These are phyloP conservation scores for Salix exigua DNA, from an alignment of 345 rosid genomes.

Conservation along the genomic window DNA sequence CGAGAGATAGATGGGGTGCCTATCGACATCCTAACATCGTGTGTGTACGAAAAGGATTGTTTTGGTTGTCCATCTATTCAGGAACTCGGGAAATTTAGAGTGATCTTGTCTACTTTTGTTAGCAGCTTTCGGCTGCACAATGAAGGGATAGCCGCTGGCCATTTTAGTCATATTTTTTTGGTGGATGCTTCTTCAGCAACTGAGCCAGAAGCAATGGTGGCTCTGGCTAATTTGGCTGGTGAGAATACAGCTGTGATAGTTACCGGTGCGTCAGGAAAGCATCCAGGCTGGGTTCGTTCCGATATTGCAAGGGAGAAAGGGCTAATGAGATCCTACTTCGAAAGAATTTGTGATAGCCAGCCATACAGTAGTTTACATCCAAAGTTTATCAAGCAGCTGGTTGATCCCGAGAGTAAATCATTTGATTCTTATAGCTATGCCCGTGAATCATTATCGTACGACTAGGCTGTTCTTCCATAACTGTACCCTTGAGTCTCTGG, in stretches of 20 bases:
- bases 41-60: conserved; percentile 20
- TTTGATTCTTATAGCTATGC: background rate
- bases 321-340: conserved; percentile 27
- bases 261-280: conserved; percentile 19
- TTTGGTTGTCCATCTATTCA: conserved; percentile 26
- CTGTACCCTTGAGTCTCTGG: background rate
- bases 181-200: conserved; percentile 35
- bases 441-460: background rate
- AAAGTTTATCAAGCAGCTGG: background rate
- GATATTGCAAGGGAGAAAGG: conserved; percentile 28
- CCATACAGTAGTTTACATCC: conserved; percentile 13
- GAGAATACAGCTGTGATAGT: conserved; percentile 28
- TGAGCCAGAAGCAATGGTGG: conserved; percentile 40
- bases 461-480: background rate
- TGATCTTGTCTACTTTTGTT: conserved; percentile 32
- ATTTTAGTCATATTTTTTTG: conserved; percentile 36
- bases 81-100: conserved; percentile 13
- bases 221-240: conserved; percentile 30
- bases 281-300: conserved; percentile 26
- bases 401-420: background rate
- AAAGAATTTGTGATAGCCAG: conserved; percentile 18
- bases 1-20: conserved; percentile 32
- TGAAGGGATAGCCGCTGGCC: conserved; percentile 25
- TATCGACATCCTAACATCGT: conserved; percentile 26
- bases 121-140: conserved; percentile 27